Conservation (phyloP, 192 early-diverging fungal genomes). For the Linnemannia schmuckeri region DNA sequence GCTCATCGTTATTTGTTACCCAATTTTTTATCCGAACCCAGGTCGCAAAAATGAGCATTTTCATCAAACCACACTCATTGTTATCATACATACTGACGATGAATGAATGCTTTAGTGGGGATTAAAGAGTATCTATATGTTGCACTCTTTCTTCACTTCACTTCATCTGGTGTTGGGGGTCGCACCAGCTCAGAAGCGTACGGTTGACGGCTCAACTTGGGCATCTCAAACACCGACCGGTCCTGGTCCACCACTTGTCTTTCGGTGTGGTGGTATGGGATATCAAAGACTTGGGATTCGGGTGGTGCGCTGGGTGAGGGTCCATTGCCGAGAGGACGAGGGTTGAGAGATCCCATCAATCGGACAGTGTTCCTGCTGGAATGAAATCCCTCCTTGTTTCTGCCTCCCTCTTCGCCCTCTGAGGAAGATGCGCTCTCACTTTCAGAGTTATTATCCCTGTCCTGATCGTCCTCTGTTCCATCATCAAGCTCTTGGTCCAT, state of each 20-base stretch:
- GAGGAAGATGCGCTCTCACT: not conserved
- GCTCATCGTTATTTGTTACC: not conserved
- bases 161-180: conserved; percentile 18
- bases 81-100: not conserved
- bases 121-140: not conserved
- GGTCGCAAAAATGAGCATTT: not conserved
- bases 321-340: conserved; percentile 8
- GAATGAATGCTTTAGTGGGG: not conserved
- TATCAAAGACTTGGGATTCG: conserved; percentile 38
- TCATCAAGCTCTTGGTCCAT: not conserved
- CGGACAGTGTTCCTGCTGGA: not conserved
- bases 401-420: conserved; percentile 3
- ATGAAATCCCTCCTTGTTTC: not conserved
- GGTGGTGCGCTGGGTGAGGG: conserved; percentile 37
- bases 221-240: conserved; percentile 27
- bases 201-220: conserved; percentile 35
- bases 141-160: conserved; percentile 15
- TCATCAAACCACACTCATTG: not conserved
- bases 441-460: not conserved
- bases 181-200: conserved; percentile 36
- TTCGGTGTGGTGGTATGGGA: not conserved
- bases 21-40: not conserved
- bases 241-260: not conserved
- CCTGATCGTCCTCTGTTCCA: not conserved
- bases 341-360: conserved; percentile 20